phyloP scores from a whole-genome alignment of 2,329 filamentous ascomycete species.

The Chaetomium strumarium region DNA sequence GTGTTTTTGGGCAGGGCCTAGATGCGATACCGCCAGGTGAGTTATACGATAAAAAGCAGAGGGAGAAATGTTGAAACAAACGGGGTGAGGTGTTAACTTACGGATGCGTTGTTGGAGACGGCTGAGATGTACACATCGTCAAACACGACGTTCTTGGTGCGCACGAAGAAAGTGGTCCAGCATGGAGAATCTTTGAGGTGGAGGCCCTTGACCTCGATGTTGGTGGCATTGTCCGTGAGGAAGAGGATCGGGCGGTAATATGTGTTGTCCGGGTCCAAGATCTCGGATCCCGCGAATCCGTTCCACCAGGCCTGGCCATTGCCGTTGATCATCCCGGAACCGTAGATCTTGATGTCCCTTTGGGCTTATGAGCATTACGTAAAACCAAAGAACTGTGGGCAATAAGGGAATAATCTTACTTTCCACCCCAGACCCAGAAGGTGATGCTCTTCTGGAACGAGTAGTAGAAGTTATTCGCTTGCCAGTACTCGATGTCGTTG shows the following conservation, averaged over 20 bases:
- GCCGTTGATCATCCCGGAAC: conserved; percentile 50
- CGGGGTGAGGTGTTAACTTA: too few relatives aligned
- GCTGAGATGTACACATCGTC: conserved; percentile 11
- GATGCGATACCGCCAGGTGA: too few relatives aligned
- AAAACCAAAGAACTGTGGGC: not conserved
- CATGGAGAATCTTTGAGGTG: conserved; percentile 55
- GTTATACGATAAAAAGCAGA: too few relatives aligned
- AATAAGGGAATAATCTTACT: not conserved
- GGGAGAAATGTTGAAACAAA: too few relatives aligned
- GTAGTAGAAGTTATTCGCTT: conserved; percentile 35
- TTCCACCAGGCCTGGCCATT: conserved; percentile 45
- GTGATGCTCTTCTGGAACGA: conserved; percentile 48
- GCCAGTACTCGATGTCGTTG: conserved; percentile 40
- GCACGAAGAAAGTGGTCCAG: conserved; percentile 58
- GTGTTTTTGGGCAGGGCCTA: conserved; percentile 51
- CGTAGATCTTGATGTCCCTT: conserved; percentile 54
- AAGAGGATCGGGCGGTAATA: conserved; percentile 56
- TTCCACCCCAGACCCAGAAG: conserved; percentile 59
- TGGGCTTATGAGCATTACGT: not conserved
- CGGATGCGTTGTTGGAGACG: conserved; percentile 4
- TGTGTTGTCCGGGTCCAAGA: conserved; percentile 47
- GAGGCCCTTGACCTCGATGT: conserved; percentile 51
- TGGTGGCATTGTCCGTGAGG: conserved; percentile 55
- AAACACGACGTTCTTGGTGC: conserved; percentile 7
- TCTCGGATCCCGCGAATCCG: conserved; percentile 37